phyloP scores from a whole-genome alignment of 345 rosid genomes.

The Ceriops zippeliana region DNA sequence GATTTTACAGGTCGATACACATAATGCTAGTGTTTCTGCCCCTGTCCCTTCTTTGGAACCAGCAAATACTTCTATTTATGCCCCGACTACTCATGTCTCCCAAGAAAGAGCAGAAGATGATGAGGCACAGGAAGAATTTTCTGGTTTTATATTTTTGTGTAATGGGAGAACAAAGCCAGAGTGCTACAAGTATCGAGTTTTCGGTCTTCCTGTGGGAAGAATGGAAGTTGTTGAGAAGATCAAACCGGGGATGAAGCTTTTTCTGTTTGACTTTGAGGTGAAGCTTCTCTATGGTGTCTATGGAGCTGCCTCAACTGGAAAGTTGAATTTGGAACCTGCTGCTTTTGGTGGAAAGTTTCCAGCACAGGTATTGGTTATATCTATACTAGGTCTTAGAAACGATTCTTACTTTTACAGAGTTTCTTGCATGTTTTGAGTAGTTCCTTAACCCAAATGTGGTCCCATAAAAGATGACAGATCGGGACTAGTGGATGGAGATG shows the following conservation, averaged over 20 bases:
- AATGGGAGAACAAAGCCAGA: slow-evolving; percentile 43
- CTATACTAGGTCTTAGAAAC: neutral
- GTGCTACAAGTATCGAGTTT: slow-evolving; percentile 41
- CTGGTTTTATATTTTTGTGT: slow-evolving; percentile 57
- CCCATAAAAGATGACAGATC: neutral
- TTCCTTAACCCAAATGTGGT: neutral
- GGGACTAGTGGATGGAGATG: neutral
- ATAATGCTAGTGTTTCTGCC: too few relatives aligned
- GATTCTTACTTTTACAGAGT: neutral
- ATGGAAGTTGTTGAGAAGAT: slow-evolving; percentile 32
- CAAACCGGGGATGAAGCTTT: slow-evolving; percentile 46
- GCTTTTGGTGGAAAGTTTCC: slow-evolving; percentile 50
- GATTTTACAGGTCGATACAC: neutral
- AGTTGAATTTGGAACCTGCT: slow-evolving; percentile 40
- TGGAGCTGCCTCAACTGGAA: slow-evolving; percentile 44
- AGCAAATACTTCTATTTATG: slow-evolving; percentile 7
- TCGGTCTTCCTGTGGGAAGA: slow-evolving; percentile 39
- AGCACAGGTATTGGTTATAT: slow-evolving; percentile 37
- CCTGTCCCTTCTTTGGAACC: neutral
- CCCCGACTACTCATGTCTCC: slow-evolving; percentile 6
- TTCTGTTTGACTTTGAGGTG: slow-evolving; percentile 46
- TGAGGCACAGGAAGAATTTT: slow-evolving; percentile 9
- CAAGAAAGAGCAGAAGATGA: neutral
- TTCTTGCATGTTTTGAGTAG: neutral
- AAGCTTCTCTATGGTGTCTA: slow-evolving; percentile 50